These are phyloP conservation scores for Gynandropsis gynandra DNA, from an alignment of 345 rosid species.

Conservation along the genomic window DNA sequence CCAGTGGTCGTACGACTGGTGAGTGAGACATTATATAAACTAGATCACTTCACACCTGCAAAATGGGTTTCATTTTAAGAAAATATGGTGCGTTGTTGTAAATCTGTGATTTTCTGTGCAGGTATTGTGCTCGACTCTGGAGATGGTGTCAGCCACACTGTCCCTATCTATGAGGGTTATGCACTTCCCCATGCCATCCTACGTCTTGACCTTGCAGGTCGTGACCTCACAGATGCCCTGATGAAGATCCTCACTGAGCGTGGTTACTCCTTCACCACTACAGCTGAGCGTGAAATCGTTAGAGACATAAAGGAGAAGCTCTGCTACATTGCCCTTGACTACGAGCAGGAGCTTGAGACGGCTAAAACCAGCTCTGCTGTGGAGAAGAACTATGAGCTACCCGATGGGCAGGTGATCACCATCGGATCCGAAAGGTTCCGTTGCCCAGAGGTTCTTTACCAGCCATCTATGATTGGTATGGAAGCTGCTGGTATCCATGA, in stretches of 20 bases:
- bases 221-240: constrained; percentile 37
- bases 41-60: not conserved
- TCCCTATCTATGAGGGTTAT: constrained; percentile 40
- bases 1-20: constrained; percentile 48
- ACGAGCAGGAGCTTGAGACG: constrained; percentile 46
- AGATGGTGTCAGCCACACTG: constrained; percentile 35
- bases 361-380: constrained; percentile 39
- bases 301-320: constrained; percentile 47
- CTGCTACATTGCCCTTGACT: constrained; percentile 44
- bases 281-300: constrained; percentile 50
- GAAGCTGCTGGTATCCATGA: constrained; percentile 49
- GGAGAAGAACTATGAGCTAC: constrained; percentile 47
- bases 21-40: not conserved
- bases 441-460: constrained; percentile 48
- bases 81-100: not conserved
- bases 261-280: constrained; percentile 38
- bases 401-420: constrained; percentile 49
- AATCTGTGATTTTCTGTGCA: too few relatives aligned
- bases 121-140: constrained; percentile 41
- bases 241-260: constrained; percentile 32
- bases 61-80: not conserved
- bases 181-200: constrained; percentile 44
- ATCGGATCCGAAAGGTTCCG: constrained; percentile 42
- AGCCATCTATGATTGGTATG: constrained; percentile 52
- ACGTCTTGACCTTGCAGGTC: constrained; percentile 40